A percentile compares a stretch with the other conserved stretches of the same genome.
Evolutionary conservation across 1,139 yeast genomes (phyloP).

Genomic region (Fermentozyma sake): DNA sequence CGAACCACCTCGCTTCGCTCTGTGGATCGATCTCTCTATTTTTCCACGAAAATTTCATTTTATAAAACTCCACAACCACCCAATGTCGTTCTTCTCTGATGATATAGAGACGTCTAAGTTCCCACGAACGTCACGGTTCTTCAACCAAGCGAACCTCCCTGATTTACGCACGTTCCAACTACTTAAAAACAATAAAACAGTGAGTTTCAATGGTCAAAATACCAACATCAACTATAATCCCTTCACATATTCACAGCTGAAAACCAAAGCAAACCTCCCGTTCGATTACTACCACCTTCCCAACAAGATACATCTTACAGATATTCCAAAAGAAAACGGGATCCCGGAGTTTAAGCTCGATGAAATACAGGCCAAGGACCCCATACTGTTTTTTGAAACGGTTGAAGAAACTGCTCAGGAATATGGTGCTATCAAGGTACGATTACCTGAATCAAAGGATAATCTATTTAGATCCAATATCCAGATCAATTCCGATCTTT

Average conservation of each 20-base stretch:
- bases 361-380: constrained; percentile 45
- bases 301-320: constrained; percentile 22
- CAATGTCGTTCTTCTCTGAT: constrained; percentile 9
- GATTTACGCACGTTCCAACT: constrained; percentile 23
- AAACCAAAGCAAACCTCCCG: constrained; percentile 36
- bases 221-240: constrained; percentile 40
- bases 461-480: constrained; percentile 33
- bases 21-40: too few species aligned
- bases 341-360: constrained; percentile 50
- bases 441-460: constrained; percentile 45
- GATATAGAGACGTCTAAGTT: constrained; percentile 17
- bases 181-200: constrained; percentile 14
- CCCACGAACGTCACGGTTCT: constrained; percentile 36
- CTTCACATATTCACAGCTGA: constrained; percentile 38
- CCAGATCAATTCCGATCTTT: constrained; percentile 37
- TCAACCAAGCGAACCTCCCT: constrained; percentile 24
- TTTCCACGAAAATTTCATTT: too few species aligned
- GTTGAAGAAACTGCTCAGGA: constrained; percentile 41
- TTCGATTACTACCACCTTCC: constrained; percentile 31
- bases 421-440: constrained; percentile 72
- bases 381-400: constrained; percentile 47
- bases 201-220: constrained; percentile 24
- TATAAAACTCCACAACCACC: neutral
- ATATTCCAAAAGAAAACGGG: constrained; percentile 18
- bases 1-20: too few species aligned